Conservation (phyloP, 2,329 filamentous ascomycete genomes). For the Xylariaceae sp. region DNA sequence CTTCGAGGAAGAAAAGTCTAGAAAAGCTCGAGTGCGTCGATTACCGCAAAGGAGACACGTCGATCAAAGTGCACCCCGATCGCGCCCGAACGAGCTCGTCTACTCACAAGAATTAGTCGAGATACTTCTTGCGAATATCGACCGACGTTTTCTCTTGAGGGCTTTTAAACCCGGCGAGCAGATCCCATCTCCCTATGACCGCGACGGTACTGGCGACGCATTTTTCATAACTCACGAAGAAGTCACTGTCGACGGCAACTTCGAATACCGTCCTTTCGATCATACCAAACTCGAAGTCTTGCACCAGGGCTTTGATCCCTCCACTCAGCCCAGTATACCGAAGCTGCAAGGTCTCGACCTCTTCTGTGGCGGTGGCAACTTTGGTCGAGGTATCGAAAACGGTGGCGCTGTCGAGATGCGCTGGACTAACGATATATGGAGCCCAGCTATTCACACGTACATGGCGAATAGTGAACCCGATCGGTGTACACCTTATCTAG, state of each 20-base stretch:
- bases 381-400: slow-evolving; percentile 75
- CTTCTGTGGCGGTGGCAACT: slow-evolving; percentile 75
- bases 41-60: slow-evolving; percentile 49
- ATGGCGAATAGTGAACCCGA: slow-evolving; percentile 58
- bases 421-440: slow-evolving; percentile 66
- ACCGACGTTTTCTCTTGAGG: slow-evolving; percentile 58
- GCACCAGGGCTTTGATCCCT: slow-evolving; percentile 56
- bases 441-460: slow-evolving; percentile 67
- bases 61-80: slow-evolving; percentile 29
- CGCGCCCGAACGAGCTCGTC: slow-evolving; percentile 51
- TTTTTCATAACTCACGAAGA: slow-evolving; percentile 59
- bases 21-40: slow-evolving; percentile 45
- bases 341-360: slow-evolving; percentile 64
- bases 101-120: slow-evolving; percentile 30
- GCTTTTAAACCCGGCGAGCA: slow-evolving; percentile 44
- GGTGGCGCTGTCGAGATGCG: slow-evolving; percentile 62
- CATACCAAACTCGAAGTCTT: slow-evolving; percentile 33
- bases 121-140: slow-evolving; percentile 41
- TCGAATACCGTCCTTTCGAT: slow-evolving; percentile 35
- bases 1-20: slow-evolving; percentile 25
- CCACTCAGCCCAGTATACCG: slow-evolving; percentile 18
- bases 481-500: slow-evolving; percentile 56
- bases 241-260: slow-evolving; percentile 19
- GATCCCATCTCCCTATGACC: slow-evolving; percentile 63
- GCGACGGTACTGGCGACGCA: slow-evolving; percentile 61